Base-by-base conservation (phyloP, 1,284 basidiomycete genomes). In the Taiwanofungus camphoratus region DNA sequence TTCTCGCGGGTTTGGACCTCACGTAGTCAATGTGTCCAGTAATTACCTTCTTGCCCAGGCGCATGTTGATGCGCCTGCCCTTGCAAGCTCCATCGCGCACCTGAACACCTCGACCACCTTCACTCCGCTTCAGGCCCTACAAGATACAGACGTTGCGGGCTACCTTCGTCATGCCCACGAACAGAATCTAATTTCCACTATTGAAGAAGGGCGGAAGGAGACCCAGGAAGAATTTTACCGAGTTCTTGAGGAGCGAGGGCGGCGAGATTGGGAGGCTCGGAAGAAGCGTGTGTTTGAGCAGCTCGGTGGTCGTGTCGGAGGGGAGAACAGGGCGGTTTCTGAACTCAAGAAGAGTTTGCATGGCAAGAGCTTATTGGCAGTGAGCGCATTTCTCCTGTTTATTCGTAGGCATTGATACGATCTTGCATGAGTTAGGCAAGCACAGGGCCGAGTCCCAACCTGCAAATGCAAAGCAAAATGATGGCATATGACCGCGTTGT, bases 241-340 rank as follows among this genome's bases (percentile, higher is more conserved):
- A 26, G 78, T 82, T 30, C 68, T 94, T 32, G 86, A 92, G 56
- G 79, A 85, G 34, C 74, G 85, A 27, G 80, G 84, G 54, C 74
- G 81, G 49, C 73, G 77, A 38, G 88, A 93, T 54, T 97, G 93
- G 93, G 89, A 95, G 58, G 76, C 78, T 16, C 87, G 90, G 58
- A 94, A 95, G 70, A 83, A 84, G 55, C 76, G 83, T 38, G 82
- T 96, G 12, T 91, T 95, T 52, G 93, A 96, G 60, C 90, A 96
- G 62, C 74, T 96, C 5, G 91, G 88, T 20, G 77, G 78, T 32
- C 69, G 82, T 36, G 70, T 77, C 13, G 67, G 65, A 2, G 71
- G 68, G 2, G 76, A 78, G 42, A 79, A 71, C 51, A 70, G 68
- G 47, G 71, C 75, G 2, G 55, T 78, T 46, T 57, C 68, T 4